Conservation (phyloP, 345 rosid genomes). For the Hevea brasiliensis region DNA sequence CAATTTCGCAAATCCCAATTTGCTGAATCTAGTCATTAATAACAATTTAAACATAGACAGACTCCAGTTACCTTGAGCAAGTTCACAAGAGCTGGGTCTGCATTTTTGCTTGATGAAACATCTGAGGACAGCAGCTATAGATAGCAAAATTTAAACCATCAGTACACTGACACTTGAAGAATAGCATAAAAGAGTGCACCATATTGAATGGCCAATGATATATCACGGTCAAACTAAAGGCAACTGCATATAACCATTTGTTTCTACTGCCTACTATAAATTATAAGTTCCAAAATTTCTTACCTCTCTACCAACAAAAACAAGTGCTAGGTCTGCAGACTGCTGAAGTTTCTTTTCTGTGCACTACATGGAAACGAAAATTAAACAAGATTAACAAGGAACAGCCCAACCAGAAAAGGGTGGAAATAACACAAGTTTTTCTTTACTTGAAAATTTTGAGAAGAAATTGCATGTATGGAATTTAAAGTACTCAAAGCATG, state of each 20-base stretch:
- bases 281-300: conserved; percentile 6
- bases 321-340: conserved; percentile 66
- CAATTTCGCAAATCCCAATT: background rate
- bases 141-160: conserved; percentile 17
- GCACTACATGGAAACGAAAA: conserved; percentile 47
- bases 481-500: background rate
- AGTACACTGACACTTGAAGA: conserved; percentile 1
- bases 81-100: conserved; percentile 55
- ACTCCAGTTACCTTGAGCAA: conserved; percentile 60
- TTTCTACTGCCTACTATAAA: background rate
- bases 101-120: conserved; percentile 53
- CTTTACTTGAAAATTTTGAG: background rate
- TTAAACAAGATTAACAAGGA: conserved; percentile 6
- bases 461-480: background rate
- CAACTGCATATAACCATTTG: background rate
- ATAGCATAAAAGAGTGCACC: background rate
- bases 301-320: conserved; percentile 93
- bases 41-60: background rate
- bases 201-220: background rate
- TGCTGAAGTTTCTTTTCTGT: conserved; percentile 52
- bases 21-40: background rate
- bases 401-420: background rate
- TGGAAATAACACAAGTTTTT: background rate
- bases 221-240: background rate
- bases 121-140: conserved; percentile 72